Base-by-base conservation (phyloP, 106 monocot genomes). In the Ottelia alismoides region DNA sequence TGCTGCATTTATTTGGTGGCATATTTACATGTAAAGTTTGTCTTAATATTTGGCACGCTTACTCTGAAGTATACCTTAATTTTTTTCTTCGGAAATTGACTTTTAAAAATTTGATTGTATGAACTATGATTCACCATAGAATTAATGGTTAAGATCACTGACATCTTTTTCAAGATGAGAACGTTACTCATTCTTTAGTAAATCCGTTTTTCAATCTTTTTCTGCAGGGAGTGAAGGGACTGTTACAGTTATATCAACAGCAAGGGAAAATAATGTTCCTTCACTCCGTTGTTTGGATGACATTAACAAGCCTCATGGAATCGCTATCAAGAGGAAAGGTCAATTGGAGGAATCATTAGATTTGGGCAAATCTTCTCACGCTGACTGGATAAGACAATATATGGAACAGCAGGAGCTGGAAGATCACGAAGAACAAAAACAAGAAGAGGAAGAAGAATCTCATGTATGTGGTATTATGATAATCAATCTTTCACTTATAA, bases 351-450 rank as follows among this genome's bases (percentile, higher is more conserved):
- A 47, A 18, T 74, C 72, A 26, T 25, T 83, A 28, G 89, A 90
- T 73, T 56, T 72, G 32, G 90, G 72, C 21, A 70, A 72, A 61
- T 69, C 78, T 17, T 76, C 82, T 11, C 85, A 90, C 50, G 76
- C 82, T 27, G 98, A 81, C 5, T 98, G 98, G 98, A 86, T 98
- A 57, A 76, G 71, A 9, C 69, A 78, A 25, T 98, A 98, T 46
- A 56, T 98, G 79, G 80, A 82, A 61, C 73, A 74, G 67, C 67
- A 89, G 30, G 85, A 82, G 31, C 73, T 70, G 27, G 78, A 83
- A 29, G 71, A 78, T 25, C 51, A 65, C 14, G 61, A 73, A 61
- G 27, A 67, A 2, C 64, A 30, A 32, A 45, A 59, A 12, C 19
- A 35, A 49, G 47, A 44, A 53, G 31, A 58, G 49, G n/a, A n/a